Evolutionary conservation across 352 stramenopile genomes (phyloP), one percentile per base, ranked within the genome.

Genomic region (Pythium aristosporum): DNA sequence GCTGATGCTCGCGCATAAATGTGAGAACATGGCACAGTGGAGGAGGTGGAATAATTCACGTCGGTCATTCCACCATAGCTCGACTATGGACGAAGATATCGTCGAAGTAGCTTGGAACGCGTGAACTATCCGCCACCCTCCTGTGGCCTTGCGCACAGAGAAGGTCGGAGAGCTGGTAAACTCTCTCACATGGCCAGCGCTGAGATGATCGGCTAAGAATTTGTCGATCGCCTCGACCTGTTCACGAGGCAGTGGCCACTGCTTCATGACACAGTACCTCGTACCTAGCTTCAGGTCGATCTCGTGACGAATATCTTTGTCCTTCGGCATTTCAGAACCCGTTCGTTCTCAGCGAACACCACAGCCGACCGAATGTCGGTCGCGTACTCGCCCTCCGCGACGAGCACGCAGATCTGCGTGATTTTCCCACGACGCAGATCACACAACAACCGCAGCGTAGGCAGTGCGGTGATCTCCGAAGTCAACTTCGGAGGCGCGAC

Each of bases 61-160:
- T 71, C 52, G n/a, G 50, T 53, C 46, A 53, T 62, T 28, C 25
- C 25, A 15, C n/a, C 60, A 28, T 61, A 28, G 56, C 65, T 44
- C 59, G 41, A 50, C 53, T 68, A 32, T 68, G 66, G 30, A 74
- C 30, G 61, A 65, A 76, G 23, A 74, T 41, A 47, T 76, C 70
- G 54, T 76, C 66, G 30, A 74, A 73, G 36, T 76, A 76, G 28
- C 42, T 61, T 69, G 66, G 63, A 58, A 70, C 25, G 43, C 57
- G 46, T 77, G 70, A 32, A 76, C 65, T 52, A 75, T 75, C 28
- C 65, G 60, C 69, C 69, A 73, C 30, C 44, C 54, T 58, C 57
- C 64, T 60, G 56, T 68, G 23, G 65, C 63, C 50, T 73, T 72
- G 18, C 25, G 37, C 68, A 75, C 36, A 69, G 66, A 36, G 58